Conservation (phyloP, 257 asterid species). For the Anisodus tanguticus region DNA sequence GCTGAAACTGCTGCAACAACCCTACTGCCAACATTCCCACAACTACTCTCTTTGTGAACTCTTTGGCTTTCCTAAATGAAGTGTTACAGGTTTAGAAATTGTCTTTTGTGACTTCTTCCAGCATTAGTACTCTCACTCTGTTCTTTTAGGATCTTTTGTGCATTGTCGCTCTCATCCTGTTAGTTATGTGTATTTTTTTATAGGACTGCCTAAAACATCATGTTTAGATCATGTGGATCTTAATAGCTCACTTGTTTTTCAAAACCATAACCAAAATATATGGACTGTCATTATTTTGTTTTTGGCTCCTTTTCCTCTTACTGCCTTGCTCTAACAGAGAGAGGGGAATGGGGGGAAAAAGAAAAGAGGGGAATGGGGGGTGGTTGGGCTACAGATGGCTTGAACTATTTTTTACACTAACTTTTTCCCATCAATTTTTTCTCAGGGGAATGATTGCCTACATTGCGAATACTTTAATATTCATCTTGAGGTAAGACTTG, state of each 20-base stretch:
- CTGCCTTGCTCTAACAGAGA: not conserved
- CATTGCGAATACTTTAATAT: conserved; percentile 34
- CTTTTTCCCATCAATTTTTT: not conserved
- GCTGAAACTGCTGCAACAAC: not conserved
- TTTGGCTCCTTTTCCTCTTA: not conserved
- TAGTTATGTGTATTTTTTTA: not conserved
- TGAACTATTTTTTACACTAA: not conserved
- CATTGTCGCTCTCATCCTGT: conserved; percentile 10
- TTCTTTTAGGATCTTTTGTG: not conserved
- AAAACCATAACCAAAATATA: conserved; percentile 16
- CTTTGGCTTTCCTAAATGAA: not conserved
- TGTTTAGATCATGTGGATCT: not conserved
- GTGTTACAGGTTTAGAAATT: not conserved
- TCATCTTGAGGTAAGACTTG: conserved; percentile 28
- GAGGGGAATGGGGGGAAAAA: too few relatives aligned
- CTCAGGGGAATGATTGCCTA: conserved; percentile 33
- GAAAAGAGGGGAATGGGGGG: not conserved
- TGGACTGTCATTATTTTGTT: not conserved
- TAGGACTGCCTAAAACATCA: conserved; percentile 18
- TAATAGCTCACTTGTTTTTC: not conserved
- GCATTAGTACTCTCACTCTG: not conserved
- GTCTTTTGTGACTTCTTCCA: not conserved
- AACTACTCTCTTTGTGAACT: not conserved
- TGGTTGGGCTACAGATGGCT: not conserved
- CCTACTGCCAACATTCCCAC: conserved; percentile 1